These are phyloP conservation scores for Crepidotus sp. DNA, from an alignment of 1,284 basidiomycete genomes.

Conservation along the genomic window DNA sequence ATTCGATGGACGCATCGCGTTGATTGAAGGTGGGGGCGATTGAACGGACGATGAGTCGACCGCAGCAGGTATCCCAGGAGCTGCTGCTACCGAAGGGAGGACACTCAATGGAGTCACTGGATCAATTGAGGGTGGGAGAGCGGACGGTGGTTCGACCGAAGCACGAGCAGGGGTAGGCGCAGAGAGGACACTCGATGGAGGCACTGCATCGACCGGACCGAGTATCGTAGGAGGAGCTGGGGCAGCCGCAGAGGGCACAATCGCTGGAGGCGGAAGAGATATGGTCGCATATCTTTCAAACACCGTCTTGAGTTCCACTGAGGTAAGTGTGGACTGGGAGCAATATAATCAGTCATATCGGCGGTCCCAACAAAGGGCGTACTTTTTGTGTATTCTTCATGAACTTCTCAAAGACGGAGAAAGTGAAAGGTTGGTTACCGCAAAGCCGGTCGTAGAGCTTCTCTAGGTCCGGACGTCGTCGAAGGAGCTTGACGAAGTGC, in stretches of 20 bases:
- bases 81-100: background rate
- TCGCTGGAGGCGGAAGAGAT: background rate
- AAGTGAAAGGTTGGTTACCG: constrained; percentile 39
- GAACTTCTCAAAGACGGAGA: constrained; percentile 53
- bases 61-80: no score
- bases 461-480: constrained; percentile 76
- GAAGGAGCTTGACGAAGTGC: constrained; percentile 77
- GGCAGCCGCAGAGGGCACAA: background rate
- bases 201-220: no score
- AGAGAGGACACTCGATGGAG: no score
- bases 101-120: background rate
- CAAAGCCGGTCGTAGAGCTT: constrained; percentile 52
- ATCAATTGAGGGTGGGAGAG: no score
- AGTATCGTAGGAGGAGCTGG: background rate
- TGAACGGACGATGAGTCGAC: background rate
- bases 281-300: constrained; percentile 39
- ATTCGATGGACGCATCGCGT: no score
- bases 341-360: background rate
- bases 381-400: constrained; percentile 61
- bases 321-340: constrained; percentile 33
- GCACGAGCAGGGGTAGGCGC: no score
- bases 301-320: constrained; percentile 33
- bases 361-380: background rate
- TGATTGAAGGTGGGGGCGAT: background rate
- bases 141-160: no score